These are phyloP conservation scores for Arthromyces matolae DNA, from an alignment of 768 basidiomycete species.

Conservation along the genomic window DNA sequence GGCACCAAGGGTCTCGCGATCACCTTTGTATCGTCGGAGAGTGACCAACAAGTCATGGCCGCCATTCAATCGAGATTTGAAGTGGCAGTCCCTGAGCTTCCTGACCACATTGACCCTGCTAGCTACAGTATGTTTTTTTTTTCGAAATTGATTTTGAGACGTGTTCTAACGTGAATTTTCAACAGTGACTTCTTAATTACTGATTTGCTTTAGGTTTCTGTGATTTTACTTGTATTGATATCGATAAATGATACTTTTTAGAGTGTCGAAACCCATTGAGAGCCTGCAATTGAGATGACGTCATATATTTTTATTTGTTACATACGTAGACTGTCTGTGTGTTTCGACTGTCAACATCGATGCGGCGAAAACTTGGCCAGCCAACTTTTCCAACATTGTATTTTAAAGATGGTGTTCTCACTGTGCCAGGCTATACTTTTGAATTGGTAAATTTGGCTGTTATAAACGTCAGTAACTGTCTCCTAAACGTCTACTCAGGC, in stretches of 20 bases:
- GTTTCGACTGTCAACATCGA: conserved; percentile 18
- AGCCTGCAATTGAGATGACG: background rate
- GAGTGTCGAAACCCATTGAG: conserved; percentile 1
- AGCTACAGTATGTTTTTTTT: conserved; percentile 78
- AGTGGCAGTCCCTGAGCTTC: conserved; percentile 93
- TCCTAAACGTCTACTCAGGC: conserved; percentile 30
- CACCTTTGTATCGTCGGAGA: conserved; percentile 91
- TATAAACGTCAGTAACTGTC: background rate
- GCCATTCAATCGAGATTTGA: conserved; percentile 96
- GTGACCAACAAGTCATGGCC: conserved; percentile 90
- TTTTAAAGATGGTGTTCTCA: conserved; percentile 55
- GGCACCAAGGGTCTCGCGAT: conserved; percentile 99
- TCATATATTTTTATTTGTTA: background rate
- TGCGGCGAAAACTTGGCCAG: conserved; percentile 55
- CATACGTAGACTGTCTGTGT: background rate
- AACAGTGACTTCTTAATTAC: conserved; percentile 24
- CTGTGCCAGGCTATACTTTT: conserved; percentile 70
- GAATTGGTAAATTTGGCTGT: conserved; percentile 46
- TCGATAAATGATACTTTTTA: conserved; percentile 16
- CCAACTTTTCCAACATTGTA: conserved; percentile 55
- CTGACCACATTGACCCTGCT: conserved; percentile 89
- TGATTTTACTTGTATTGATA: conserved; percentile 13
- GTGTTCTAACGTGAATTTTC: background rate
- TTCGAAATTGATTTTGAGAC: background rate
- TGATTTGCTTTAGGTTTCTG: conserved; percentile 7